These are phyloP conservation scores for Talaromyces funiculosus DNA, from an alignment of 2,329 filamentous ascomycete genomes.

Conservation along the genomic window DNA sequence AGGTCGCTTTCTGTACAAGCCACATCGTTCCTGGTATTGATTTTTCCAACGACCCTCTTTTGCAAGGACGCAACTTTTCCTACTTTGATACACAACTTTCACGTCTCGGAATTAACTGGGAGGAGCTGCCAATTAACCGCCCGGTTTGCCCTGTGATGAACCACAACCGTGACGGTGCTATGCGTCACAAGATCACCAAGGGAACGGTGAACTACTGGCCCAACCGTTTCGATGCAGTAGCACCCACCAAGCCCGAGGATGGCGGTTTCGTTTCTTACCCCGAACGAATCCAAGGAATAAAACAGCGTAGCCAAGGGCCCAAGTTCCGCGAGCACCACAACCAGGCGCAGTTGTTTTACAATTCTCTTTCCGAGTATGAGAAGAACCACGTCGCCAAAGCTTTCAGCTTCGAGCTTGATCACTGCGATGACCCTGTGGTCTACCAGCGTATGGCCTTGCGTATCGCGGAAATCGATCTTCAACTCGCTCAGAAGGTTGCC, in stretches of 20 bases:
- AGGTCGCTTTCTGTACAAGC: conserved; percentile 74
- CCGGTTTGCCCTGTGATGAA: conserved; percentile 67
- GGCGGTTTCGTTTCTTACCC: conserved; percentile 66
- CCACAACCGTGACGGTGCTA: conserved; percentile 66
- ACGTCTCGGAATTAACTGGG: conserved; percentile 62
- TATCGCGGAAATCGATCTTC: conserved; percentile 65
- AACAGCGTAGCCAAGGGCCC: conserved; percentile 57
- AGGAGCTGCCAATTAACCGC: conserved; percentile 65
- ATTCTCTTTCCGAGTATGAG: conserved; percentile 64
- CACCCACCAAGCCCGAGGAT: conserved; percentile 57
- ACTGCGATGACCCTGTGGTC: conserved; percentile 73
- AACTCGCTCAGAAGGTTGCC: conserved; percentile 63
- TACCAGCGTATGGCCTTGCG: conserved; percentile 65
- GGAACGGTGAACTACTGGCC: conserved; percentile 76
- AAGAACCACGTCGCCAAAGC: conserved; percentile 57
- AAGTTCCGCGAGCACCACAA: conserved; percentile 75
- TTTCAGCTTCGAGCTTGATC: conserved; percentile 67
- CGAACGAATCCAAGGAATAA: conserved; percentile 62
- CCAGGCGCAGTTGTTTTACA: conserved; percentile 78
- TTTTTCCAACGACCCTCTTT: conserved; percentile 68
- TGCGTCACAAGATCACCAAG: conserved; percentile 67
- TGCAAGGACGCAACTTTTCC: conserved; percentile 66
- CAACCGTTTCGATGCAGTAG: conserved; percentile 60
- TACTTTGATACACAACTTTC: conserved; percentile 52
- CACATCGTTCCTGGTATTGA: conserved; percentile 75